A percentile compares a stretch with the other conserved stretches of the same genome.
These are phyloP conservation scores for Onygena corvina DNA, from an alignment of 2,329 filamentous ascomycete species.

Conservation along the genomic window DNA sequence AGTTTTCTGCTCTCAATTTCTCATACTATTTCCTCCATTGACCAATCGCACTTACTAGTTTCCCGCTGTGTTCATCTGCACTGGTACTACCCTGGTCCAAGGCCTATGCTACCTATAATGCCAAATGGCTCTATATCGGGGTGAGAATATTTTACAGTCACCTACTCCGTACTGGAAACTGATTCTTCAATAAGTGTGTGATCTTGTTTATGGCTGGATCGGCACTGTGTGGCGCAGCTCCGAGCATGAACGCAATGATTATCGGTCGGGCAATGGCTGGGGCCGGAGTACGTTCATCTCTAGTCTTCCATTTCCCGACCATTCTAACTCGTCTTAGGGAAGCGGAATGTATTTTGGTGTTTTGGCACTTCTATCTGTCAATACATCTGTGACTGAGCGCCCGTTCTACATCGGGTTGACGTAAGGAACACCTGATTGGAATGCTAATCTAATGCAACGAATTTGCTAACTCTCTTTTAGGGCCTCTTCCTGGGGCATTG, in stretches of 20 bases:
- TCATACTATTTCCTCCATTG: background rate
- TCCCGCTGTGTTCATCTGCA: slow-evolving; percentile 32
- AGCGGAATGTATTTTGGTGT: background rate
- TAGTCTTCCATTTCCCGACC: background rate
- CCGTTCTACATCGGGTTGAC: slow-evolving; percentile 23
- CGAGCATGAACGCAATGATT: slow-evolving; percentile 38
- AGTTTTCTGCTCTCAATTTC: background rate
- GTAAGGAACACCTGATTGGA: background rate
- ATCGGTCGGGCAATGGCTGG: slow-evolving; percentile 28
- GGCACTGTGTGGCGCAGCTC: slow-evolving; percentile 36
- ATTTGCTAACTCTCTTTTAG: slow-evolving; percentile 16
- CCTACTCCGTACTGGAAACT: background rate
- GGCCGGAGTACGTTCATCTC: slow-evolving; percentile 18
- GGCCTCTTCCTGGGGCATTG: slow-evolving; percentile 26
- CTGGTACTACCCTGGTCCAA: slow-evolving; percentile 29
- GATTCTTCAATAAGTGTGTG: slow-evolving; percentile 11
- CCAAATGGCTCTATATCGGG: slow-evolving; percentile 34
- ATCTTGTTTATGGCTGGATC: slow-evolving; percentile 24
- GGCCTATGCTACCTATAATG: slow-evolving; percentile 34
- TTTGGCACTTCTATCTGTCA: slow-evolving; percentile 21
- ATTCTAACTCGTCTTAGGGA: background rate
- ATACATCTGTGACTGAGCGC: slow-evolving; percentile 18
- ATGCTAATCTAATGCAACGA: background rate
- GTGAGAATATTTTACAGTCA: background rate
- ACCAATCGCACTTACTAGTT: slow-evolving; percentile 13